A percentile compares a stretch with the other conserved stretches of the same genome.
Evolutionary conservation across 2,329 filamentous ascomycete species (phyloP).

Genomic region (Fragosphaeria purpurea): DNA sequence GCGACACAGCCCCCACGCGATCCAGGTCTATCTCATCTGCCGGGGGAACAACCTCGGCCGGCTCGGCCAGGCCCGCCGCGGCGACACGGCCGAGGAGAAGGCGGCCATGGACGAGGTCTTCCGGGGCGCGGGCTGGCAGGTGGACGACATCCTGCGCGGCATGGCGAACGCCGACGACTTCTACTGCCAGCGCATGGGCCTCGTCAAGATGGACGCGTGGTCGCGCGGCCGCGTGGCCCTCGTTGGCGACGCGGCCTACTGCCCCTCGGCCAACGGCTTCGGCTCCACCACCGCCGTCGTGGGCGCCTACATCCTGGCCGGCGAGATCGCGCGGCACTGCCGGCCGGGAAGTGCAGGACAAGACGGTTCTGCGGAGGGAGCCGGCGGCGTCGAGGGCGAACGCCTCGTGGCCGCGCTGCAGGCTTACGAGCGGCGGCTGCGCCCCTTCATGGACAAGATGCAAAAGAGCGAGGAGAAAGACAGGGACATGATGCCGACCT

Average conservation of each 20-base stretch:
- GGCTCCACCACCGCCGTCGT: constrained; percentile 39
- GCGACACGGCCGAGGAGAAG: constrained; percentile 29
- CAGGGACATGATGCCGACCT: not conserved
- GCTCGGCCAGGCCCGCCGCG: constrained; percentile 14
- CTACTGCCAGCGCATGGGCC: constrained; percentile 33
- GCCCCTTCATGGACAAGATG: not conserved
- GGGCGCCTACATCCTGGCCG: constrained; percentile 46
- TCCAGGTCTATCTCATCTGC: constrained; percentile 27
- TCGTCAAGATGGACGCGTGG: constrained; percentile 35
- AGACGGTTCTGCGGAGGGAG: no score
- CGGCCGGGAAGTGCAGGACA: not conserved
- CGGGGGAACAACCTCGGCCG: constrained; percentile 18
- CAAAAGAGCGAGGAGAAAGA: not conserved
- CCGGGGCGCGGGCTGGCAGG: constrained; percentile 26
- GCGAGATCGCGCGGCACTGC: constrained; percentile 27
- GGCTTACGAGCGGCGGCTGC: not conserved
- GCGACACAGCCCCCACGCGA: constrained; percentile 15
- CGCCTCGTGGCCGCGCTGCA: not conserved
- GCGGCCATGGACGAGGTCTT: constrained; percentile 28
- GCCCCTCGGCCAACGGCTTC: constrained; percentile 14
- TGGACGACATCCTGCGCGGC: constrained; percentile 23
- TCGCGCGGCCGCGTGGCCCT: constrained; percentile 25
- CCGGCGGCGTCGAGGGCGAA: not conserved
- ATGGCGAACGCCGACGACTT: constrained; percentile 34
- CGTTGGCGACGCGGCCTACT: no score